Base-by-base conservation (phyloP, 164 flowering plant genomes). In the Hamamelis virginiana region DNA sequence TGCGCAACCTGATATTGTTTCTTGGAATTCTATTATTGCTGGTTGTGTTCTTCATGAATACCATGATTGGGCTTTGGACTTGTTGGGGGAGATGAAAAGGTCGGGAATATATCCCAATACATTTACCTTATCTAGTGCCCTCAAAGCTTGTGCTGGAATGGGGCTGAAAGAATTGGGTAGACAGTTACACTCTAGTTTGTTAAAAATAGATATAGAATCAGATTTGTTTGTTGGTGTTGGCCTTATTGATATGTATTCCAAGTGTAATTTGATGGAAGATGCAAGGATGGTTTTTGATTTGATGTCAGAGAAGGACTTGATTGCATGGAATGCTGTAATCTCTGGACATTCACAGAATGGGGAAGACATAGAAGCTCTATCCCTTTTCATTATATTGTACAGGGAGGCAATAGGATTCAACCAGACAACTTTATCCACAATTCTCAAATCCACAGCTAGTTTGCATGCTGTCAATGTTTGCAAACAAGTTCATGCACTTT, bases 1-100 rank as follows among this genome's bases (percentile, higher is more conserved):
- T 27, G 43, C 26, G 4, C 59, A 70, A n/a, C 89, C 86, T 9
- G 96, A 90, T 76, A 79, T 84, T 70, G 91, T 90, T 67, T 84
- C 94, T 22, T 92, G 97, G 97, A 91, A 90, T 82, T 82, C 92
- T 67, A 53, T 87, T 59, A 83, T 91, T 67, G 94, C 94, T 67
- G 94, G 91, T 56, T 92, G 85, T 79, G 87, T 85, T 76, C 86
- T 78, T 73, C 87, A 86, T 72, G 96, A 82, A 46, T 57, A 56
- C 53, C 64, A 83, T 78, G 79, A 74, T 9, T 26, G 46, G 76
- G 91, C 89, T 14, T 72, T 92, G 69, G 76, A 80, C 44, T 45
- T 87, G 69, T 78, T 92, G 61, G 62, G 50, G 19, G 64, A 73
- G 60, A 91, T 91, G 95, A 80, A 75, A 63, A 71, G 73, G 18